Percentiles rank a stretch among this genome's conserved stretches.
Conservation (phyloP, 176 grass and related monocot genomes). For the Thalia dealbata region DNA sequence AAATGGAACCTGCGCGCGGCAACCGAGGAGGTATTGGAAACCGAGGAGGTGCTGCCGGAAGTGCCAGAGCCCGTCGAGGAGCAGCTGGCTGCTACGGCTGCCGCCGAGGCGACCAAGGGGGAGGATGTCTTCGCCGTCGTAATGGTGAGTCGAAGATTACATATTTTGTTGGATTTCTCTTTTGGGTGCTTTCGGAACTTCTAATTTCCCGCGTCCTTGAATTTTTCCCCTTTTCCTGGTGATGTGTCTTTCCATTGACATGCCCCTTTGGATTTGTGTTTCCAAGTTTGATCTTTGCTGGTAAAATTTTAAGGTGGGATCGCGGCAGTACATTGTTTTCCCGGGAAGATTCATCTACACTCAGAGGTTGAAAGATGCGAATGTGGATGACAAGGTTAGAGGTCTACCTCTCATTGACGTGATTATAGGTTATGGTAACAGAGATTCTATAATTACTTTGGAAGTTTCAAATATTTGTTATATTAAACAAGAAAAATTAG, state of each 20-base stretch:
- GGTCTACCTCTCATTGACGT: background rate
- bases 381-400: conserved; percentile 42
- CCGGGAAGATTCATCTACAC: conserved; percentile 47
- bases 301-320: conserved; percentile 21
- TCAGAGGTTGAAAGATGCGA: conserved; percentile 78
- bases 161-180: background rate
- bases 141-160: conserved; percentile 38
- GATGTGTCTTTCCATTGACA: background rate
- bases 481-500: no score
- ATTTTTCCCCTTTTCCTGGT: background rate
- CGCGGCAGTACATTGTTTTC: conserved; percentile 29
- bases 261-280: background rate
- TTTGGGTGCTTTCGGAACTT: no score
- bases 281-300: background rate
- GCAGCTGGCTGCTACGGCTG: conserved; percentile 44
- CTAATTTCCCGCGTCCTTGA: conserved; percentile 1
- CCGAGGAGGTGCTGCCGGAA: background rate
- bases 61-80: conserved; percentile 30
- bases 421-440: no score
- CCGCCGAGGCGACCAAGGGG: conserved; percentile 33
- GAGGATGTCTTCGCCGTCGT: conserved; percentile 89
- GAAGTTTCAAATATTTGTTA: no score
- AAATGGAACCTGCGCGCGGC: no score
- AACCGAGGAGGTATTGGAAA: no score
- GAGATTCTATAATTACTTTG: no score